These are phyloP conservation scores for Trametes polyzona DNA, from an alignment of 1,284 basidiomycete species.

Conservation along the genomic window DNA sequence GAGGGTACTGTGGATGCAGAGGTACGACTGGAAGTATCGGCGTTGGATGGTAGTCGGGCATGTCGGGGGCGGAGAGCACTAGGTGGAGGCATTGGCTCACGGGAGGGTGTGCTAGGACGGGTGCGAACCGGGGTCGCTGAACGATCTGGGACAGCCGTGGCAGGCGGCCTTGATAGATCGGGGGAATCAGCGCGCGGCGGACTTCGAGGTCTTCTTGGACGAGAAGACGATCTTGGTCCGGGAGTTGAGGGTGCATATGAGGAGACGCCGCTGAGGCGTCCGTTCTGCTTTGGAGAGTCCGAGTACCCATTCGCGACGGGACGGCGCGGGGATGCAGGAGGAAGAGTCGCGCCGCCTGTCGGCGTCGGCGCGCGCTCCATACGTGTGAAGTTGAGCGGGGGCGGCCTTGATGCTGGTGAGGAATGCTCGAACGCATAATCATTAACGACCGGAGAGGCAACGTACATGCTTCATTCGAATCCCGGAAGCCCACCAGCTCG, in stretches of 20 bases:
- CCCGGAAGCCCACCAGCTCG: slow-evolving; percentile 59
- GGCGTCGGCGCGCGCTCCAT: slow-evolving; percentile 39
- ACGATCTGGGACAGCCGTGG: slow-evolving; percentile 23
- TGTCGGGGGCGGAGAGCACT: slow-evolving; percentile 41
- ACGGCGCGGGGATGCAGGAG: slow-evolving; percentile 31
- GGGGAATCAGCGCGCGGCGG: slow-evolving; percentile 30
- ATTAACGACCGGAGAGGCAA: slow-evolving; percentile 11
- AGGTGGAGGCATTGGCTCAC: slow-evolving; percentile 32
- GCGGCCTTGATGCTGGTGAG: slow-evolving; percentile 35
- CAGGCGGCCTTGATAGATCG: slow-evolving; percentile 25
- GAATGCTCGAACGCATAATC: slow-evolving; percentile 22
- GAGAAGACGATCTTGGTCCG: slow-evolving; percentile 24
- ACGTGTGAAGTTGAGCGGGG: slow-evolving; percentile 27
- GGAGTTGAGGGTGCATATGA: slow-evolving; percentile 23
- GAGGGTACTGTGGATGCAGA: slow-evolving; percentile 32
- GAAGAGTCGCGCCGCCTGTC: slow-evolving; percentile 33
- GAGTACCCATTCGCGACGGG: slow-evolving; percentile 28
- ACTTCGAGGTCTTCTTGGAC: slow-evolving; percentile 31
- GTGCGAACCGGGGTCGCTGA: slow-evolving; percentile 27
- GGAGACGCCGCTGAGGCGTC: slow-evolving; percentile 23
- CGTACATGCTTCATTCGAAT: slow-evolving; percentile 46
- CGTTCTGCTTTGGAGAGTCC: slow-evolving; percentile 21
- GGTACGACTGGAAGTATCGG: slow-evolving; percentile 31
- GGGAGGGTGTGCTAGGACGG: slow-evolving; percentile 31
- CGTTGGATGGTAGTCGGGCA: slow-evolving; percentile 42